These are phyloP conservation scores for Cocos nucifera DNA, from an alignment of 176 grass and related monocot species.

Conservation along the genomic window DNA sequence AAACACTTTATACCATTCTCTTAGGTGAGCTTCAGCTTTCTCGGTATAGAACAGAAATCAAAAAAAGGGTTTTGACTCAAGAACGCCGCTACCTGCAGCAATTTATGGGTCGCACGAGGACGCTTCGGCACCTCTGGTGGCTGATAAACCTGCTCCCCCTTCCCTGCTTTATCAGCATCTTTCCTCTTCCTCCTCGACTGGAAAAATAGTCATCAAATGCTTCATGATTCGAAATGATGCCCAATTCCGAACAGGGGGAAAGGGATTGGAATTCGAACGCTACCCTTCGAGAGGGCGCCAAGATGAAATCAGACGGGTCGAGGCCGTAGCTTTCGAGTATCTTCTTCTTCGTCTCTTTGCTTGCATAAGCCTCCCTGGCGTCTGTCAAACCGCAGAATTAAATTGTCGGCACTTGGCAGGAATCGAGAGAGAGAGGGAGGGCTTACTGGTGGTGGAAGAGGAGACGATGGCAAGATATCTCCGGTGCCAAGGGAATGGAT, in stretches of 20 bases:
- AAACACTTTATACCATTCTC: too few species aligned
- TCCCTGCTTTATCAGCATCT: neutral
- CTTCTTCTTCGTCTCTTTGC: conserved; percentile 6
- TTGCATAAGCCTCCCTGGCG: conserved; percentile 26
- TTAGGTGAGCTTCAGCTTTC: too few species aligned
- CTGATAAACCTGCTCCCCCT: neutral
- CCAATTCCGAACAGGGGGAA: neutral
- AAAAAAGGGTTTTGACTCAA: too few species aligned
- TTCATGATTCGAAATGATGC: neutral
- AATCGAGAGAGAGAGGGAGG: neutral
- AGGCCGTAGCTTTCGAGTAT: conserved; percentile 63
- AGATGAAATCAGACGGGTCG: conserved; percentile 47
- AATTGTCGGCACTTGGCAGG: neutral
- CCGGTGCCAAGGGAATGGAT: neutral
- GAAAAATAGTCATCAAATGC: conserved; percentile 4
- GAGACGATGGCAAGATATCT: neutral
- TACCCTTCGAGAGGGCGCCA: conserved; percentile 33
- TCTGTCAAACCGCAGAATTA: neutral
- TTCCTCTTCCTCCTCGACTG: conserved; percentile 17
- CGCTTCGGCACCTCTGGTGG: conserved; percentile 8
- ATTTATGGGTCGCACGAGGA: conserved; percentile 71
- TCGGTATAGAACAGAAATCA: too few species aligned
- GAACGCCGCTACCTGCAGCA: conserved; percentile 55
- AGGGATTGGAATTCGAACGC: neutral
- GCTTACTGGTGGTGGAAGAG: conserved; percentile 9